phyloP scores from a whole-genome alignment of 768 basidiomycete species.

The Boletus rex-veris region DNA sequence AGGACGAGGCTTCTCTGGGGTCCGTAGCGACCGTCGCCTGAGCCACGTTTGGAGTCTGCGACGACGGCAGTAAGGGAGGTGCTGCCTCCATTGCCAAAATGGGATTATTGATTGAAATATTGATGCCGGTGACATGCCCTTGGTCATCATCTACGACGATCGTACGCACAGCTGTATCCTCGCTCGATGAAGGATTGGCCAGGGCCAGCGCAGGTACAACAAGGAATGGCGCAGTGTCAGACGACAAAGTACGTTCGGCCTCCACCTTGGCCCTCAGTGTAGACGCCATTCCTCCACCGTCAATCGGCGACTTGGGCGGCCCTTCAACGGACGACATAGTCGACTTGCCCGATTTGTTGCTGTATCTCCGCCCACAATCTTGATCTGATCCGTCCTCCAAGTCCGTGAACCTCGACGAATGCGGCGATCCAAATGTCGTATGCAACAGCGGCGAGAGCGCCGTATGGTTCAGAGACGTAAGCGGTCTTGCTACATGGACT shows the following conservation, averaged over 20 bases:
- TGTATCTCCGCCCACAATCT: conserved; percentile 15
- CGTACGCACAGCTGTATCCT: conserved; percentile 1
- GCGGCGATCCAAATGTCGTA: conserved; percentile 41
- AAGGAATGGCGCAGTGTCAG: background rate
- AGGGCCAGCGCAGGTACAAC: background rate
- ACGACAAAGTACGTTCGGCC: background rate
- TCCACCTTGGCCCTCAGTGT: conserved; percentile 16
- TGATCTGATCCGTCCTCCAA: conserved; percentile 28
- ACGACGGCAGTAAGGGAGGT: conserved; percentile 4
- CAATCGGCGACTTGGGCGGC: conserved; percentile 6
- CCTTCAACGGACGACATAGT: conserved; percentile 14
- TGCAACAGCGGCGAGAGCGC: conserved; percentile 38
- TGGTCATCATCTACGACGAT: conserved; percentile 20
- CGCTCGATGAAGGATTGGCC: background rate
- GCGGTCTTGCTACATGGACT: background rate
- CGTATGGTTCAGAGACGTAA: conserved; percentile 3
- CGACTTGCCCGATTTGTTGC: conserved; percentile 17
- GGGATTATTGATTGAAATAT: conserved; percentile 1
- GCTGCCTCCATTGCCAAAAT: conserved; percentile 10
- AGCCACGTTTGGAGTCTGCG: conserved; percentile 12
- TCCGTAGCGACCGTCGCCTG: conserved; percentile 16
- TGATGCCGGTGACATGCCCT: conserved; percentile 2
- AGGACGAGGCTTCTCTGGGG: conserved; percentile 5
- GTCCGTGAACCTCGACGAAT: conserved; percentile 31
- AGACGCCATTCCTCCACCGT: conserved; percentile 18